Evolutionary conservation across 495 filamentous ascomycete genomes (phyloP).

Genomic region (Apodospora peruviana): DNA sequence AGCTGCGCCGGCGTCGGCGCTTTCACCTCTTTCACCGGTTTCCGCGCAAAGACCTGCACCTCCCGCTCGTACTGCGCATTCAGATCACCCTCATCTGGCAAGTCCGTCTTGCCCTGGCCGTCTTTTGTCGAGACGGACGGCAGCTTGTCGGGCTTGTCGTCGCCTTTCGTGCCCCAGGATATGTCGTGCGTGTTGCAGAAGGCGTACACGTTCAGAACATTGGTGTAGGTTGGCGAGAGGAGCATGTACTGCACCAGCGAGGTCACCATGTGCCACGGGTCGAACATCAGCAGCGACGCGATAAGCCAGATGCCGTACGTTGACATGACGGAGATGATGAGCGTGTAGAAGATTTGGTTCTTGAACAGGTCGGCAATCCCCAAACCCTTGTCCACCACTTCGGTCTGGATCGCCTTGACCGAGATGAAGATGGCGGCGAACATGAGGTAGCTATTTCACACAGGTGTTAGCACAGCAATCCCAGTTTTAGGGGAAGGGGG

Average conservation of each 20-base stretch:
- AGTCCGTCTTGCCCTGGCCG: slow-evolving; percentile 89
- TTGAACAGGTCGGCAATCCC: slow-evolving; percentile 65
- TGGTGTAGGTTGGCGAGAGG: slow-evolving; percentile 97
- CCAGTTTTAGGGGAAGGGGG: slow-evolving; percentile 4
- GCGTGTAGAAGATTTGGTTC: slow-evolving; percentile 85
- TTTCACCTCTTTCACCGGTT: slow-evolving; percentile 63
- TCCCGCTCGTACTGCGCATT: slow-evolving; percentile 94
- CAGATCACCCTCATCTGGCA: slow-evolving; percentile 74
- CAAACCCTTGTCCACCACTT: slow-evolving; percentile 58
- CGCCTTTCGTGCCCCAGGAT: slow-evolving; percentile 98
- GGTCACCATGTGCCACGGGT: slow-evolving; percentile 99
- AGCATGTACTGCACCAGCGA: slow-evolving; percentile 94
- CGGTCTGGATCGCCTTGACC: slow-evolving; percentile 69
- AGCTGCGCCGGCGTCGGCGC: slow-evolving; percentile 50
- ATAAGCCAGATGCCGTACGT: slow-evolving; percentile 95
- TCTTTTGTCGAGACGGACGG: slow-evolving; percentile 78
- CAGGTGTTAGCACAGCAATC: slow-evolving; percentile 9
- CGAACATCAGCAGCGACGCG: slow-evolving; percentile 89
- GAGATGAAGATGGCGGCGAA: slow-evolving; percentile 96
- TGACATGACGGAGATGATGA: slow-evolving; percentile 84
- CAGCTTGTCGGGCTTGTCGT: slow-evolving; percentile 90
- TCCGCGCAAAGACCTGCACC: slow-evolving; percentile 61
- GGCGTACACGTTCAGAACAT: slow-evolving; percentile 97
- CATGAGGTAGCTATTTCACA: slow-evolving; percentile 64
- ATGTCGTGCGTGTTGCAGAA: slow-evolving; percentile 99